Conservation (phyloP, 2,329 filamentous ascomycete species). For the Fonsecaea erecta region DNA sequence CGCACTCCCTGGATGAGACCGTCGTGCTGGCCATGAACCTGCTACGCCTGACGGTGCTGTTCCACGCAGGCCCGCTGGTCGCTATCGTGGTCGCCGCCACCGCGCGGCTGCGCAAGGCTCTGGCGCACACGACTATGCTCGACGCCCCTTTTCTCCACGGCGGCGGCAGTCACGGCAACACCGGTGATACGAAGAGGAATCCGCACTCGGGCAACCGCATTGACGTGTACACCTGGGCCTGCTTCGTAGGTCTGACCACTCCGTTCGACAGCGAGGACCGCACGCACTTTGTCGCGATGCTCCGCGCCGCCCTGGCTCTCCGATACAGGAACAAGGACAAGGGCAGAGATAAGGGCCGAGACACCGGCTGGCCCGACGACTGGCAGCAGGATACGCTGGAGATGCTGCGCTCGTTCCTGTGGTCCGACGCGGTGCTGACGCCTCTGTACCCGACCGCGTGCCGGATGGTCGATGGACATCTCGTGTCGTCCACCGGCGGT, state of each 20-base stretch:
- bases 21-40: slow-evolving; percentile 22
- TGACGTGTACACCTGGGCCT: slow-evolving; percentile 19
- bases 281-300: slow-evolving; percentile 8
- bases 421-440: slow-evolving; percentile 17
- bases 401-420: slow-evolving; percentile 22
- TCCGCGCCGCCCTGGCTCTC: slow-evolving; percentile 1
- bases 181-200: too few relatives aligned
- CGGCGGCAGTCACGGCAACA: too few relatives aligned
- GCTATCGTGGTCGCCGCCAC: slow-evolving; percentile 16
- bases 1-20: slow-evolving; percentile 11
- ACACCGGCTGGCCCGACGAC: slow-evolving; percentile 9
- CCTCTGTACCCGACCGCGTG: slow-evolving; percentile 11
- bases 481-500: background rate
- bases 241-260: slow-evolving; percentile 19
- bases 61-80: slow-evolving; percentile 13
- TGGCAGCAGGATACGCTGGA: slow-evolving; percentile 9
- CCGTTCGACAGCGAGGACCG: slow-evolving; percentile 10
- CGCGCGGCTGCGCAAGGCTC: slow-evolving; percentile 11
- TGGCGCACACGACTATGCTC: background rate
- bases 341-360: background rate
- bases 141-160: background rate
- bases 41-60: slow-evolving; percentile 16
- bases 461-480: slow-evolving; percentile 1
- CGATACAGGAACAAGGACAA: slow-evolving; percentile 1
- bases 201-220: too few relatives aligned